Evolutionary conservation across 1,284 basidiomycete genomes (phyloP), one percentile per base, ranked within the genome.

Genomic region (Ceratobasidium sp.): DNA sequence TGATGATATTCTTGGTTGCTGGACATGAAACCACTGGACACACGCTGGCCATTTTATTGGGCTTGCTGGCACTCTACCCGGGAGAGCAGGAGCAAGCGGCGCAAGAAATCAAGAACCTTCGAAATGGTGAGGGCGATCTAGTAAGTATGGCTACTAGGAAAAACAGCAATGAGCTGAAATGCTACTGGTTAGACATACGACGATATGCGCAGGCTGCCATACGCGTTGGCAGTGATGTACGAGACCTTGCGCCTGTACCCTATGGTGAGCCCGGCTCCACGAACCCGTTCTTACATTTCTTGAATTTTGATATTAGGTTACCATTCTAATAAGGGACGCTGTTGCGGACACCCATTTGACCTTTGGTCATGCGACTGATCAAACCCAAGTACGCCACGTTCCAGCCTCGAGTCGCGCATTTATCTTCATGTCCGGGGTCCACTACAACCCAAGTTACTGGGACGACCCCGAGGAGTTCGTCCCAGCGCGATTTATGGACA

Each of bases 21-120:
- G 88, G 88, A 8, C 87, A 89, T 75, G 88, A 89, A 82, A 87
- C 86, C 0, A 83, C 84, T 2, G 85, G 85, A 0, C 84, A 88
- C 77, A 87, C 88, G 0, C 79, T 91, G 1, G 86, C 84, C 59
- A 90, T 87, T 74, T 80, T 86, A 1, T 84, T 91, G 67, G 88
- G 84, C 11, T 79, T 84, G 41, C 80, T 87, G 1, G 85, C 85
- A 0, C 76, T 87, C n/a, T 84, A 91, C 77, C 88, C 84, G 1
- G 86, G 89, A 0, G 85, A 87, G 76, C 90, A 92, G 78, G 87
- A 89, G 71, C 85, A 82, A 73, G 78, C 91, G 11, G 85, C 85
- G 75, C 77, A 87, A 47, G 85, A 89, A 59, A 85, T 90, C 76
- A 82, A 44, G 76, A 76, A 0, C 3, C 32, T 41, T 75, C 82